These are phyloP conservation scores for Schwanniomyces etchellsii DNA, from an alignment of 1,139 yeast genomes.

Conservation along the genomic window DNA sequence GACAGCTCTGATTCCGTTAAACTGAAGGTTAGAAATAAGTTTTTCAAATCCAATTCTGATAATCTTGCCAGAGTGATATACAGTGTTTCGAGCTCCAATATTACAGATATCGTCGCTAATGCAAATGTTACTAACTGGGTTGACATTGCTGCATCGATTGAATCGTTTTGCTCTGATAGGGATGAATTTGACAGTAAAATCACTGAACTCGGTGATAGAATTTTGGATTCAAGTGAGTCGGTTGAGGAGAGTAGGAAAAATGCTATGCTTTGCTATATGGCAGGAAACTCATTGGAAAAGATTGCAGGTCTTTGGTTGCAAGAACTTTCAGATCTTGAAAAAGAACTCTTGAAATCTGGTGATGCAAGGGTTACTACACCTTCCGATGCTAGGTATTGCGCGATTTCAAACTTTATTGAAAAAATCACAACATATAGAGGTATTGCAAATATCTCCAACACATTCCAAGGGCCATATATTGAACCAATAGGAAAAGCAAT, in stretches of 20 bases:
- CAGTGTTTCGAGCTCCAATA: constrained; percentile 53
- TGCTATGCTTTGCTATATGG: constrained; percentile 74
- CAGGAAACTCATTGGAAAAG: constrained; percentile 77
- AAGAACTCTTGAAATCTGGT: constrained; percentile 38
- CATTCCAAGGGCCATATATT: constrained; percentile 41
- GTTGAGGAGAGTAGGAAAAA: constrained; percentile 47
- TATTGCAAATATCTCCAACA: constrained; percentile 36
- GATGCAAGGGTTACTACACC: constrained; percentile 45
- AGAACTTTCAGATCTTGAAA: constrained; percentile 62
- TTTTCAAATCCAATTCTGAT: constrained; percentile 55
- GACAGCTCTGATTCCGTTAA: constrained; percentile 62
- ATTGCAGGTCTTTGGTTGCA: constrained; percentile 78
- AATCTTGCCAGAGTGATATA: constrained; percentile 70
- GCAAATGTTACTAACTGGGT: constrained; percentile 81
- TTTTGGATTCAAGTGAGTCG: constrained; percentile 26
- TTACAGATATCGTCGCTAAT: constrained; percentile 71
- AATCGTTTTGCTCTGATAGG: constrained; percentile 47
- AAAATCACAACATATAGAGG: constrained; percentile 75
- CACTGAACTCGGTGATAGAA: constrained; percentile 66
- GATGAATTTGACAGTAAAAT: constrained; percentile 50
- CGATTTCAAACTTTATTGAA: constrained; percentile 77
- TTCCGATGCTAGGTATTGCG: constrained; percentile 79
- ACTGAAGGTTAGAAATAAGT: constrained; percentile 64
- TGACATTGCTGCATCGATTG: constrained; percentile 66
- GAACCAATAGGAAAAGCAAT: constrained; percentile 53